Evolutionary conservation across 2,329 filamentous ascomycete species (phyloP).

Genomic region (Neocucurbitaria cava): DNA sequence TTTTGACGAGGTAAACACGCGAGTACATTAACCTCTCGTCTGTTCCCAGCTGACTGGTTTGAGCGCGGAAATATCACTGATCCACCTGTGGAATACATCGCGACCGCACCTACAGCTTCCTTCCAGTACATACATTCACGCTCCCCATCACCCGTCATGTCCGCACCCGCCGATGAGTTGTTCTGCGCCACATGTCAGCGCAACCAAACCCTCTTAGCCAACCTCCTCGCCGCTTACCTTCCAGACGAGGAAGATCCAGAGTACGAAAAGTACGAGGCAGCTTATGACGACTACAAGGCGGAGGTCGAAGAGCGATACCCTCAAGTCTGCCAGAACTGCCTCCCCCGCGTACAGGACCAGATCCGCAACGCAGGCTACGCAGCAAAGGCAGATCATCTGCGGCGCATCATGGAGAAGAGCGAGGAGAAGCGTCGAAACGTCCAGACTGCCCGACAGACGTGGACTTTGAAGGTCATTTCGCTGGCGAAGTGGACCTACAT

Average conservation of each 20-base stretch:
- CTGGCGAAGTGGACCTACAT: conserved; percentile 53
- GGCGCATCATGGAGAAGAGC: conserved; percentile 73
- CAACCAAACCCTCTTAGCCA: conserved; percentile 84
- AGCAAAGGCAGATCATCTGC: conserved; percentile 81
- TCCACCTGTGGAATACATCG: conserved; percentile 67
- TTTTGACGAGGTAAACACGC: conserved; percentile 74
- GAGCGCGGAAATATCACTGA: conserved; percentile 90
- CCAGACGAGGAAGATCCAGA: conserved; percentile 70
- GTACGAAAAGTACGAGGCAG: conserved; percentile 71
- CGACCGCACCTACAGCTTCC: conserved; percentile 24
- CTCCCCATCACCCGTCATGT: conserved; percentile 35
- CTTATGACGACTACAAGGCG: conserved; percentile 73
- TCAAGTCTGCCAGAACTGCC: conserved; percentile 83
- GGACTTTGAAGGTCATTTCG: conserved; percentile 54
- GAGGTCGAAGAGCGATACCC: conserved; percentile 84
- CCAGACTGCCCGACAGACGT: conserved; percentile 49
- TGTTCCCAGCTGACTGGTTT: conserved; percentile 21
- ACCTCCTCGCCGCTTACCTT: conserved; percentile 80
- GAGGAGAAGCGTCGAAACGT: conserved; percentile 31
- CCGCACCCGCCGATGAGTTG: conserved; percentile 46
- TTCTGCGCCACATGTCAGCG: conserved; percentile 83
- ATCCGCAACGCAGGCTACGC: conserved; percentile 78
- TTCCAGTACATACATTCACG: conserved; percentile 34
- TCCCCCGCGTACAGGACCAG: conserved; percentile 72
- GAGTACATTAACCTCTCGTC: conserved; percentile 1